Evolutionary conservation across 164 flowering plant species (phyloP), one percentile per base, ranked within the genome.

Genomic region (Euptelea pleiosperma): DNA sequence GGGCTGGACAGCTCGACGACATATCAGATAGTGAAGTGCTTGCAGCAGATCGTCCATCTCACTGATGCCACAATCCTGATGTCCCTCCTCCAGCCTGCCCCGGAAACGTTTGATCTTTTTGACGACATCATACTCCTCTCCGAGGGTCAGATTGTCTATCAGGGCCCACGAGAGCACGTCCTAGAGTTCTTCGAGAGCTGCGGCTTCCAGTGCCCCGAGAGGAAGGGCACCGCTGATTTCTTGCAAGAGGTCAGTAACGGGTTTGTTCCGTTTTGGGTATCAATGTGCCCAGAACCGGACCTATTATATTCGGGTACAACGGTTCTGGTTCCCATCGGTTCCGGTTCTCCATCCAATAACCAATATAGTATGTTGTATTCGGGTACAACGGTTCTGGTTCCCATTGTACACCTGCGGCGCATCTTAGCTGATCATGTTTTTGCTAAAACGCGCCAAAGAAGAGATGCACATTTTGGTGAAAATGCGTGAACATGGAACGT

Each of bases 1-100:
- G 96, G 97, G 21, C 81, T 91, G 3, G 96, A 91, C 68, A 87
- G 91, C 68, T 91, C 97, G 19, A 91, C 97, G 0, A 91, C 97
- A 3, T 91, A 47, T 60, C 95, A 90, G 30, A 90, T 90, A 35
- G 97, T 90, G 64, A 87, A 84, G 58, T 87, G 96, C 62, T 51
- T 87, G 74, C 92, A 86, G 57, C 97, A 87, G 51, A 76, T 88
- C 33, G 90, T 72, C 3, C 96, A 86, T 61, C 62, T 77, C 12
- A 79, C 82, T 0, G 88, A 84, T 14, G 89, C 77, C 30, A 79
- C 96, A 25, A 57, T 84, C 44, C 37, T 86, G 52, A 73, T 86
- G 77, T 84, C 92, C 42, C 77, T 87, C 12, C 89, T 87, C 52
- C 93, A 90, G 54, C 92, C 95, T 0, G 93, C 87, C 33, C 92